A percentile compares a stretch with the other conserved stretches of the same genome.
Conservation (phyloP, 352 stramenopile genomes). For the Aphanomyces invadans region DNA sequence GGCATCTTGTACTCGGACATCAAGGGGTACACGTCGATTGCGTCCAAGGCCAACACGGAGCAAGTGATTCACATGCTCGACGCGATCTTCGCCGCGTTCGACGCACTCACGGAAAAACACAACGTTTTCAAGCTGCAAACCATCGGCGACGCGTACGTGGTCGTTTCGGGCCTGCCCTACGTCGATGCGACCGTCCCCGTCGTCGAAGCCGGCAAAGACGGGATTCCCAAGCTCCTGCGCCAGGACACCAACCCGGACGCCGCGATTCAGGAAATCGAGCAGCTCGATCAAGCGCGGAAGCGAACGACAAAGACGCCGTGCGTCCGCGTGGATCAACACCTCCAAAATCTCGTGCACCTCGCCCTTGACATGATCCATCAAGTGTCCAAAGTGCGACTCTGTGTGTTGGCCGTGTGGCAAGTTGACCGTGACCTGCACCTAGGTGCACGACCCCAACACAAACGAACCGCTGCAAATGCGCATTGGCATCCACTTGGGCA, state of each 20-base stretch:
- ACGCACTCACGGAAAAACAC: slow-evolving; percentile 88
- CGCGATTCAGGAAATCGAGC: background rate
- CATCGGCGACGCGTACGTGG: slow-evolving; percentile 90
- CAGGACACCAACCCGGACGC: slow-evolving; percentile 13
- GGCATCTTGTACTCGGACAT: slow-evolving; percentile 89
- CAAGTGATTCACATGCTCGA: slow-evolving; percentile 88
- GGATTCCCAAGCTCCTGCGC: slow-evolving; percentile 8
- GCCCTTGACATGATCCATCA: slow-evolving; percentile 83
- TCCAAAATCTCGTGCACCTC: slow-evolving; percentile 74
- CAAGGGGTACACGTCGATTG: slow-evolving; percentile 88
- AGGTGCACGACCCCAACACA: slow-evolving; percentile 69
- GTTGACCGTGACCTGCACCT: too few species aligned
- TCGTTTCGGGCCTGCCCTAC: slow-evolving; percentile 77
- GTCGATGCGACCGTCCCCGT: slow-evolving; percentile 33
- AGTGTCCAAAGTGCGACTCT: too few species aligned
- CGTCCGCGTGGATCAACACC: slow-evolving; percentile 72
- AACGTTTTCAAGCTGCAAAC: slow-evolving; percentile 92
- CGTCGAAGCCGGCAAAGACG: background rate
- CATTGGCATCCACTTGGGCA: slow-evolving; percentile 83
- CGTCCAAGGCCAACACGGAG: slow-evolving; percentile 60
- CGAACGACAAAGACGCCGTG: slow-evolving; percentile 74
- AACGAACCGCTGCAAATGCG: slow-evolving; percentile 78
- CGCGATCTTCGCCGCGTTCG: slow-evolving; percentile 85
- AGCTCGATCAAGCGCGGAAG: slow-evolving; percentile 23
- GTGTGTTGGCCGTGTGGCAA: too few species aligned